Percentiles rank a stretch among this genome's conserved stretches.
Evolutionary conservation across 768 basidiomycete genomes (phyloP).

Genomic region (Goffeauzyma gilvescens): DNA sequence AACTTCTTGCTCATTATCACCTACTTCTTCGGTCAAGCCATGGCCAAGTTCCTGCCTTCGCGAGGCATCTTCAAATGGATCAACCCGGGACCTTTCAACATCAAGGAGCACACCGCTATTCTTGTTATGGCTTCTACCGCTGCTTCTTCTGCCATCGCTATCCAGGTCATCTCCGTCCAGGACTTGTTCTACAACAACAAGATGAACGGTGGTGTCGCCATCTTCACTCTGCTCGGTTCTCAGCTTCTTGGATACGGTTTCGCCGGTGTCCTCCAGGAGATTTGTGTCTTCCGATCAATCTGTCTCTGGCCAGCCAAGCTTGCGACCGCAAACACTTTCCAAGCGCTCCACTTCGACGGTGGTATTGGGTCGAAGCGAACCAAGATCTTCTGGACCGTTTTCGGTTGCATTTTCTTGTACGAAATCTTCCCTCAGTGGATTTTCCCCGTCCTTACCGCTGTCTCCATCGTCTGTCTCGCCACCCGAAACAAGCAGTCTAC

Average conservation of each 20-base stretch:
- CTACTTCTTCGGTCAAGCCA: conserved; percentile 19
- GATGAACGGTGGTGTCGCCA: conserved; percentile 24
- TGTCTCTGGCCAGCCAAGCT: conserved; percentile 22
- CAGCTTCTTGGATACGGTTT: conserved; percentile 26
- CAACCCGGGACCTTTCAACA: conserved; percentile 27
- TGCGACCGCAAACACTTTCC: conserved; percentile 22
- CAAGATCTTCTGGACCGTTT: conserved; percentile 26
- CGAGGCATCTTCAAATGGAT: conserved; percentile 22
- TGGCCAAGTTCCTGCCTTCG: conserved; percentile 9
- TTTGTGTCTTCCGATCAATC: conserved; percentile 13
- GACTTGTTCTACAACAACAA: conserved; percentile 18
- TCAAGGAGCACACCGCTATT: conserved; percentile 25
- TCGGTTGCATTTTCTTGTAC: conserved; percentile 20
- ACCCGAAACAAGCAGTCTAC: conserved; percentile 19
- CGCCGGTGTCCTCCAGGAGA: conserved; percentile 17
- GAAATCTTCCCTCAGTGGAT: conserved; percentile 34
- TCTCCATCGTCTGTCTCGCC: conserved; percentile 32
- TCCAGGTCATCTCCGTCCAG: conserved; percentile 31
- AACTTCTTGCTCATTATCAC: conserved; percentile 29
- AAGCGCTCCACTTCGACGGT: conserved; percentile 27
- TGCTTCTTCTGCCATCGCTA: conserved; percentile 28
- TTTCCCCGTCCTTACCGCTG: conserved; percentile 25
- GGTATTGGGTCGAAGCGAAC: conserved; percentile 19
- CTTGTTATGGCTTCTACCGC: conserved; percentile 30
- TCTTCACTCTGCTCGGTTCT: conserved; percentile 25